A percentile compares a stretch with the other conserved stretches of the same genome.
phyloP scores from a whole-genome alignment of 1,284 basidiomycete species.

The Quambalaria eucalypti region DNA sequence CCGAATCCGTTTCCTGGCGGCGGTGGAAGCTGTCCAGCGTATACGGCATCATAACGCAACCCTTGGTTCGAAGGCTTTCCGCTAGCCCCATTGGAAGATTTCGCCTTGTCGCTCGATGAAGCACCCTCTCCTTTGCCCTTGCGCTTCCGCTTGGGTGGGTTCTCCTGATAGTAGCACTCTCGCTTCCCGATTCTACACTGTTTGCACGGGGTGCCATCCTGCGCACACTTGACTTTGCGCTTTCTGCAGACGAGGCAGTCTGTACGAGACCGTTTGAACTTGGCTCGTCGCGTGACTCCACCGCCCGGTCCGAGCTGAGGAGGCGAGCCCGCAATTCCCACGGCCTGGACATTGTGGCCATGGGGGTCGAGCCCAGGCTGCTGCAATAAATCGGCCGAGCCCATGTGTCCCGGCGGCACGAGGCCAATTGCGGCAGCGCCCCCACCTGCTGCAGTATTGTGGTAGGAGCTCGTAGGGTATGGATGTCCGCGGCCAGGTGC shows the following conservation, averaged over 20 bases:
- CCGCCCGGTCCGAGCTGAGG: background rate
- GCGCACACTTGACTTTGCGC: conserved; percentile 38
- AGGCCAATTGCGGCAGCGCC: background rate
- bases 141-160: conserved; percentile 7
- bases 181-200: conserved; percentile 39
- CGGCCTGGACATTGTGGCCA: too few species aligned
- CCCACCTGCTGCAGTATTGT: too few species aligned
- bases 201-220: conserved; percentile 40
- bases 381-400: too few species aligned
- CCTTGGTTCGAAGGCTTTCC: background rate
- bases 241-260: conserved; percentile 40
- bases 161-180: conserved; percentile 37
- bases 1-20: background rate
- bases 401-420: too few species aligned
- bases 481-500: too few species aligned
- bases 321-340: too few species aligned
- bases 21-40: background rate
- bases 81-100: background rate
- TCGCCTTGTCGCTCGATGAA: background rate
- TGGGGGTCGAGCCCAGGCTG: too few species aligned
- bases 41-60: background rate
- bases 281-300: conserved; percentile 18
- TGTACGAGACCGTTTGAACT: conserved; percentile 36
- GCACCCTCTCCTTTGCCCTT: background rate
- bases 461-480: too few species aligned